These are phyloP conservation scores for Penicillium sp. DNA, from an alignment of 2,329 filamentous ascomycete genomes.

Conservation along the genomic window DNA sequence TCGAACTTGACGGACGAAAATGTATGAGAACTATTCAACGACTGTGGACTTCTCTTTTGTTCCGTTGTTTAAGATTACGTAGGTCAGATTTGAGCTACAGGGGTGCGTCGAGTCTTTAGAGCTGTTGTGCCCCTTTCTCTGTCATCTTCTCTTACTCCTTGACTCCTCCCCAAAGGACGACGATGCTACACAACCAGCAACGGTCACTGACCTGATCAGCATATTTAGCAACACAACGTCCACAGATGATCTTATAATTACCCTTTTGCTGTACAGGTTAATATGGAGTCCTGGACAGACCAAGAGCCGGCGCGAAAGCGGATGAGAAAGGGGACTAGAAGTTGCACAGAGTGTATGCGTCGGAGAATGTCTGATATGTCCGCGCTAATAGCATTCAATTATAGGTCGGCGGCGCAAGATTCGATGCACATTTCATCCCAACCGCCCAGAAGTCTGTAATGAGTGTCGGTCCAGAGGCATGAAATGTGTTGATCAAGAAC, in stretches of 20 bases:
- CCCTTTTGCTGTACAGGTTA: background rate
- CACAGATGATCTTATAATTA: background rate
- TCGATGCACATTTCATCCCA: constrained; percentile 40
- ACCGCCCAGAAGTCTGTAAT: constrained; percentile 36
- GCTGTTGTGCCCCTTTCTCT: background rate
- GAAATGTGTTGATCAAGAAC: constrained; percentile 42
- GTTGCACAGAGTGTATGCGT: constrained; percentile 41
- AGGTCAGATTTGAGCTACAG: background rate
- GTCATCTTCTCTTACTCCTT: background rate
- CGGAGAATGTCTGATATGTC: background rate
- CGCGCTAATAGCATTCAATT: background rate
- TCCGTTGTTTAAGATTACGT: constrained; percentile 1
- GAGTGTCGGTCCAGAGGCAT: constrained; percentile 42
- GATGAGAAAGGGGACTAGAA: constrained; percentile 46
- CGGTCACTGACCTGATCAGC: background rate
- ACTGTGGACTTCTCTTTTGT: background rate
- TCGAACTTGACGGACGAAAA: constrained; percentile 24
- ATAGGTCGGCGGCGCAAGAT: constrained; percentile 43
- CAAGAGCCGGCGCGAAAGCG: constrained; percentile 41
- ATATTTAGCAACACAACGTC: background rate
- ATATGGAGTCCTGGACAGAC: constrained; percentile 26
- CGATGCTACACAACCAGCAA: background rate
- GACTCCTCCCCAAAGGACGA: background rate
- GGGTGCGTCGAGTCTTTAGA: background rate
- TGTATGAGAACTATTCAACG: background rate